phyloP scores from a whole-genome alignment of 75 land plant genomes.

The Pseudotsuga menziesii region DNA sequence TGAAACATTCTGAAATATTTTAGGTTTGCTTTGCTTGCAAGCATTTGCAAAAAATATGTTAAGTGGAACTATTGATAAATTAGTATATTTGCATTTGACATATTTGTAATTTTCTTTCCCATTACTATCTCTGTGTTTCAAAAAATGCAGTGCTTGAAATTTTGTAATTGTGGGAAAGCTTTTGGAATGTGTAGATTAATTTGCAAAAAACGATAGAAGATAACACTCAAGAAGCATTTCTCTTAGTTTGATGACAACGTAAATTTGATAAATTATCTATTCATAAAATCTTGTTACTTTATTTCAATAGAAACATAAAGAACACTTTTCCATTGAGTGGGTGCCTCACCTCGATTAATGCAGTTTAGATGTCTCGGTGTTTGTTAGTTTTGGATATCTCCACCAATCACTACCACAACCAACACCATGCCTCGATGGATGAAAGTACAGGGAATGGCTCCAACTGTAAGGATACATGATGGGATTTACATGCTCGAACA shows the following conservation, averaged over 20 bases:
- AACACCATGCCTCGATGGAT: no score
- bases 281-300: background rate
- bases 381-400: no score
- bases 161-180: background rate
- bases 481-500: no score
- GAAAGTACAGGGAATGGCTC: no score
- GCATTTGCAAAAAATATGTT: conserved; percentile 62
- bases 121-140: background rate
- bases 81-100: conserved; percentile 54
- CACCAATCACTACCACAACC: no score
- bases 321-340: conserved; percentile 84
- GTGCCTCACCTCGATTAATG: conserved; percentile 33
- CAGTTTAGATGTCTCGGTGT: no score
- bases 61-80: conserved; percentile 45
- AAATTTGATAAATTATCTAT: no score
- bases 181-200: background rate
- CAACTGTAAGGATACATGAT: no score
- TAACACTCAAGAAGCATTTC: no score
- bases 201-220: no score
- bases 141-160: background rate
- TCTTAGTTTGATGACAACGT: background rate
- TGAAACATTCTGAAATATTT: background rate
- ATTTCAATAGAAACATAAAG: conserved; percentile 66
- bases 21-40: conserved; percentile 29
- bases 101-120: conserved; percentile 48